Conservation (phyloP, 2,329 filamentous ascomycete species). For the Ophiostoma perfectum region DNA sequence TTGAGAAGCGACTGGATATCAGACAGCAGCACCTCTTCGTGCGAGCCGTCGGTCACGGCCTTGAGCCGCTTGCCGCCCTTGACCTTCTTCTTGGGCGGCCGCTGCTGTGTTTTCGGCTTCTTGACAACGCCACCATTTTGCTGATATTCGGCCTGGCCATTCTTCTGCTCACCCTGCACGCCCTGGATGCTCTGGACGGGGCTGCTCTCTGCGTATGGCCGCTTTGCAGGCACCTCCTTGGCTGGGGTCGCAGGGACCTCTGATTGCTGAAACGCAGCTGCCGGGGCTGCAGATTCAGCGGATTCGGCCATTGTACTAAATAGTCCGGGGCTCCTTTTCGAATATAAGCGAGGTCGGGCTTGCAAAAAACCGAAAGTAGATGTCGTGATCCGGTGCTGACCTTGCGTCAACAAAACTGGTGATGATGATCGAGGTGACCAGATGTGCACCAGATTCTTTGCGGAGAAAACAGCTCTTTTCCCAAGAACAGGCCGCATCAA, state of each 20-base stretch:
- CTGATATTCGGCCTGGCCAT: background rate
- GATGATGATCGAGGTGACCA: slow-evolving; percentile 2
- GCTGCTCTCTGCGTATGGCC: slow-evolving; percentile 22
- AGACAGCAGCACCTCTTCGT: slow-evolving; percentile 60
- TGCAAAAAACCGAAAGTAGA: background rate
- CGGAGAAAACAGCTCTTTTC: slow-evolving; percentile 10
- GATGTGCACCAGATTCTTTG: background rate
- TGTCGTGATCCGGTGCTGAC: slow-evolving; percentile 16
- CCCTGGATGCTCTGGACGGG: slow-evolving; percentile 3
- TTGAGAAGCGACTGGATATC: slow-evolving; percentile 56
- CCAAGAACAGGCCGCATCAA: slow-evolving; percentile 11
- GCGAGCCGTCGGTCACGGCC: slow-evolving; percentile 51
- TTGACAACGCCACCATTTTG: slow-evolving; percentile 23
- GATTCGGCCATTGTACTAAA: background rate
- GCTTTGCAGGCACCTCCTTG: slow-evolving; percentile 16
- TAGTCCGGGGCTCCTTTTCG: background rate
- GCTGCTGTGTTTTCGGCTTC: slow-evolving; percentile 18
- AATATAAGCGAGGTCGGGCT: background rate
- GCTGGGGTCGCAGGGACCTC: background rate
- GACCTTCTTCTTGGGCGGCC: slow-evolving; percentile 41
- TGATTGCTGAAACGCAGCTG: background rate
- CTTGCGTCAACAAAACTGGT: slow-evolving; percentile 13
- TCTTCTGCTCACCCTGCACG: background rate
- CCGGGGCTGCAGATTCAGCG: background rate
- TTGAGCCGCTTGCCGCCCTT: slow-evolving; percentile 55